These are phyloP conservation scores for Beauveria asiatica DNA, from an alignment of 2,329 filamentous ascomycete genomes.

Conservation along the genomic window DNA sequence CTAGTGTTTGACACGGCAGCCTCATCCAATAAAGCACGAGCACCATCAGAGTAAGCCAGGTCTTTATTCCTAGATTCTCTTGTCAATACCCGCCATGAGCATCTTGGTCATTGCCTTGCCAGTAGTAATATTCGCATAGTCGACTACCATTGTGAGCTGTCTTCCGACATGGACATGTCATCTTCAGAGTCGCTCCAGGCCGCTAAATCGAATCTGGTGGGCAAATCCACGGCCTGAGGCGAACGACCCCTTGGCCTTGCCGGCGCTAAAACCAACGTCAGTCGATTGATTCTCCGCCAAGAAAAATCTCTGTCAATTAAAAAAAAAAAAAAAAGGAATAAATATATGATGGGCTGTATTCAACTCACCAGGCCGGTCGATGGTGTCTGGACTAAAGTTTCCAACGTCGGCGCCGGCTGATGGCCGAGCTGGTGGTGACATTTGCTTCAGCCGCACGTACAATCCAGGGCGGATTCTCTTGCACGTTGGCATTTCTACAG, in stretches of 20 bases:
- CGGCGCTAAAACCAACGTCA: not conserved
- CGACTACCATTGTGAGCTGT: not conserved
- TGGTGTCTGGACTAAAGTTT: not conserved
- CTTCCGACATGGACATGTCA: not conserved
- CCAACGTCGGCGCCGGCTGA: not conserved
- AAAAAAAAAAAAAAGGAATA: too few relatives aligned
- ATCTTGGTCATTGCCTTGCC: too few relatives aligned
- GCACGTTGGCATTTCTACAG: not conserved
- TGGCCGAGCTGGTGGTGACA: not conserved
- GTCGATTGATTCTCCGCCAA: not conserved
- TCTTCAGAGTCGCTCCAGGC: not conserved
- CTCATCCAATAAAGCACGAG: conserved; percentile 68
- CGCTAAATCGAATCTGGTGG: not conserved
- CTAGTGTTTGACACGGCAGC: not conserved
- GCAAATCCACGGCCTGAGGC: not conserved
- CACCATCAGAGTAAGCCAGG: conserved; percentile 29
- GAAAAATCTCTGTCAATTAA: too few relatives aligned
- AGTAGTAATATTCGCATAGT: too few relatives aligned
- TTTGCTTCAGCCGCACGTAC: not conserved
- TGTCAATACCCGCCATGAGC: not conserved
- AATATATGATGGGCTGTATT: too few relatives aligned
- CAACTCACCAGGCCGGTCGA: not conserved
- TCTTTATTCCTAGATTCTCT: not conserved
- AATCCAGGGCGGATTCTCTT: not conserved
- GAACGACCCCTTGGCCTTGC: not conserved